Evolutionary conservation across 2,329 filamentous ascomycete species (phyloP).

Genomic region (Xylaria arbuscula): DNA sequence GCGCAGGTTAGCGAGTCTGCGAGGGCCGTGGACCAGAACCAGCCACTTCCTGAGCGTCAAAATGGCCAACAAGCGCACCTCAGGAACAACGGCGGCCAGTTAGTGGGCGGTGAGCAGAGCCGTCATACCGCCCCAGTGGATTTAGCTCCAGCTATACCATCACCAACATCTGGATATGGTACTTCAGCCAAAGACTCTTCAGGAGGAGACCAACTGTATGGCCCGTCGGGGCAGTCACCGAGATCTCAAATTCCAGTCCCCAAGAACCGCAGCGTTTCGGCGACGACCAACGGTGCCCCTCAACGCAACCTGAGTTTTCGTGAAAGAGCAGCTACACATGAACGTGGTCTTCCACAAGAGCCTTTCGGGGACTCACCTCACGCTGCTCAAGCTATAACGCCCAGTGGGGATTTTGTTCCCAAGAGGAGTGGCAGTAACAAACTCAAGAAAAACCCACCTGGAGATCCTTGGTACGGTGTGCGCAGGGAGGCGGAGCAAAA

Average conservation of each 20-base stretch:
- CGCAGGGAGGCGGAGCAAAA: constrained; percentile 58
- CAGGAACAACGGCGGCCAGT: constrained; percentile 46
- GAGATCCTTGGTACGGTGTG: constrained; percentile 60
- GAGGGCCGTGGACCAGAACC: constrained; percentile 36
- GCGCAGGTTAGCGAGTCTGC: constrained; percentile 49
- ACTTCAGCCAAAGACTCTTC: constrained; percentile 50
- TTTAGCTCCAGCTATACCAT: constrained; percentile 44
- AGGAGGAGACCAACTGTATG: constrained; percentile 48
- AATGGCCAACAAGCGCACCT: constrained; percentile 50
- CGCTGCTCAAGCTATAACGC: constrained; percentile 40
- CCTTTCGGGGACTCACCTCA: constrained; percentile 44
- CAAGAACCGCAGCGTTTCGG: constrained; percentile 41
- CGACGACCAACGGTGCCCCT: constrained; percentile 53
- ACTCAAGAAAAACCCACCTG: constrained; percentile 67
- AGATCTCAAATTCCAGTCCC: constrained; percentile 46
- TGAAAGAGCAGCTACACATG: constrained; percentile 64
- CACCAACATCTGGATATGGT: constrained; percentile 42
- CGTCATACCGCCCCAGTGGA: constrained; percentile 40
- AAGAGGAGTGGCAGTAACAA: constrained; percentile 67
- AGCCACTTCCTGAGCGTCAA: constrained; percentile 38
- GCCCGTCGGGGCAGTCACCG: constrained; percentile 47
- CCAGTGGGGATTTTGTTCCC: constrained; percentile 53
- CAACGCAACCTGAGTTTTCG: constrained; percentile 70
- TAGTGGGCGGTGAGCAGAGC: constrained; percentile 43
- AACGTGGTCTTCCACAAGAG: constrained; percentile 52